Conservation (phyloP, 148 eudicot species). For the Cornus florida region DNA sequence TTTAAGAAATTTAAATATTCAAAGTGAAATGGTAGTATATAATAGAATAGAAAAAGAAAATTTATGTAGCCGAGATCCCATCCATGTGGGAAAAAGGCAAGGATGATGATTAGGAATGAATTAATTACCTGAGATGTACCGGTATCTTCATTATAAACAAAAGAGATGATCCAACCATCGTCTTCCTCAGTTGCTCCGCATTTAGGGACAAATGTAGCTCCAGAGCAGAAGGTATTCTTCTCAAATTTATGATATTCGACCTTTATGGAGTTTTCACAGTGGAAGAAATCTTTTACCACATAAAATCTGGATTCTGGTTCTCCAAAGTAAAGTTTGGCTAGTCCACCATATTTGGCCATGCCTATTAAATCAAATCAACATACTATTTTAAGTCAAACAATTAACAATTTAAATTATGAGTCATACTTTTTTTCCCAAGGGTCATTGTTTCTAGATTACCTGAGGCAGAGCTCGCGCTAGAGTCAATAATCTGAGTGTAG, state of each 20-base stretch:
- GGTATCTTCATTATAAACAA: slow-evolving; percentile 27
- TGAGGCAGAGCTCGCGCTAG: slow-evolving; percentile 29
- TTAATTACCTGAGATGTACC: slow-evolving; percentile 30
- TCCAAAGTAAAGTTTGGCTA: slow-evolving; percentile 30
- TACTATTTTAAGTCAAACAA: neutral
- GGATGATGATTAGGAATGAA: neutral
- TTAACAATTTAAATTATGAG: too few relatives aligned
- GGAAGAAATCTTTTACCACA: neutral
- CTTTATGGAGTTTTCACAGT: slow-evolving; percentile 14
- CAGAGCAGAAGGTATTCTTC: slow-evolving; percentile 32
- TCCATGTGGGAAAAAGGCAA: too few relatives aligned
- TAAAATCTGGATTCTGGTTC: neutral
- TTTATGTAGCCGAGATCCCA: too few relatives aligned
- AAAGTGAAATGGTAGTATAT: too few relatives aligned
- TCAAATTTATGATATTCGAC: slow-evolving; percentile 35
- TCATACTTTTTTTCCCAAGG: too few relatives aligned
- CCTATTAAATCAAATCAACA: slow-evolving; percentile 5
- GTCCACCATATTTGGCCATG: slow-evolving; percentile 33
- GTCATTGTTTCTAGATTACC: slow-evolving; percentile 10
- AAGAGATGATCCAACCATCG: slow-evolving; percentile 44
- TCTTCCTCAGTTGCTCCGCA: slow-evolving; percentile 30
- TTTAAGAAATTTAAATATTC: too few relatives aligned
- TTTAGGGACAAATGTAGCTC: slow-evolving; percentile 35
- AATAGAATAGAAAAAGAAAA: too few relatives aligned
- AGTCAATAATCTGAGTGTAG: slow-evolving; percentile 30